Evolutionary conservation across 2,329 filamentous ascomycete genomes (phyloP).

Genomic region (Ambrosiella beaveri): DNA sequence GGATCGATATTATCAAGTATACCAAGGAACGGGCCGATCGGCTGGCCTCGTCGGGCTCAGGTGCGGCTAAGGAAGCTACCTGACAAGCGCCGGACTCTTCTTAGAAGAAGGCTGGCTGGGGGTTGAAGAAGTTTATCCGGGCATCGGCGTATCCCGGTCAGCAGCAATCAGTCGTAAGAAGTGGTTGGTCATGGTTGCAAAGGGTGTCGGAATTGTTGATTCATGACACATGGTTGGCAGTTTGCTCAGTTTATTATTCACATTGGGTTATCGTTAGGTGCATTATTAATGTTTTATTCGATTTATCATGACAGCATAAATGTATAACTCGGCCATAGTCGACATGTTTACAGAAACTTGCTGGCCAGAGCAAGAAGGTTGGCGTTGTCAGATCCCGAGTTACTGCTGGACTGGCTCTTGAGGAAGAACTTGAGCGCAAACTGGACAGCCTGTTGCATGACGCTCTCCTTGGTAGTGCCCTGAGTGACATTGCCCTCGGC

Average conservation of each 20-base stretch:
- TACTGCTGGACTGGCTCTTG: slow-evolving; percentile 36
- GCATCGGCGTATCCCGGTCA: neutral
- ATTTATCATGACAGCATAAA: neutral
- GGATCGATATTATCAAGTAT: slow-evolving; percentile 38
- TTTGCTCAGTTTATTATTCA: neutral
- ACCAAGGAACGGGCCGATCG: slow-evolving; percentile 16
- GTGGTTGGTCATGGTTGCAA: neutral
- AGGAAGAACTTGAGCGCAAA: slow-evolving; percentile 84
- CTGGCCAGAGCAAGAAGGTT: slow-evolving; percentile 29
- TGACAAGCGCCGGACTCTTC: neutral
- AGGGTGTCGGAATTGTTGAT: too few relatives aligned
- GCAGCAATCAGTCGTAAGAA: neutral
- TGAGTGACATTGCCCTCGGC: slow-evolving; percentile 34
- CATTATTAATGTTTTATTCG: neutral
- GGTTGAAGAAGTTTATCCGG: neutral
- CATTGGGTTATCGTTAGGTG: neutral
- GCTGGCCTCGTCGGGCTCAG: neutral
- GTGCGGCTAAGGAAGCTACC: neutral
- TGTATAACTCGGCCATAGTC: too few relatives aligned
- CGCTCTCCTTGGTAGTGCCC: slow-evolving; percentile 61
- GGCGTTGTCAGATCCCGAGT: slow-evolving; percentile 27
- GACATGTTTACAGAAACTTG: slow-evolving; percentile 26
- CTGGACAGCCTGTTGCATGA: slow-evolving; percentile 62
- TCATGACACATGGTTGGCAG: neutral
- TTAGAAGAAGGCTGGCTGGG: neutral